Percentiles rank a stretch among this genome's conserved stretches.
Conservation (phyloP, 2,329 filamentous ascomycete species). For the Fusarium pseudocircinatum region DNA sequence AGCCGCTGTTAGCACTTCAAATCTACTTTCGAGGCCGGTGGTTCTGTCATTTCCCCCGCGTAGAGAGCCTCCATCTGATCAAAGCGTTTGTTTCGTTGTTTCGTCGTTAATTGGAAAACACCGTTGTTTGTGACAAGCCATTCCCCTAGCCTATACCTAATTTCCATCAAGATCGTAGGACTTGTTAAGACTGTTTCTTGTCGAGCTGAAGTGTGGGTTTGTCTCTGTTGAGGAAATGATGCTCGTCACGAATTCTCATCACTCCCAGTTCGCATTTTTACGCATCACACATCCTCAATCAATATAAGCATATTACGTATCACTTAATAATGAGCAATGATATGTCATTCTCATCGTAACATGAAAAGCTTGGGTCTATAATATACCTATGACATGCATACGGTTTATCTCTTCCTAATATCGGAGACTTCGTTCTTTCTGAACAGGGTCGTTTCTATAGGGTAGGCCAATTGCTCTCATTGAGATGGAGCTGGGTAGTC, state of each 20-base stretch:
- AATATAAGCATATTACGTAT: neutral
- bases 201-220: constrained; percentile 2
- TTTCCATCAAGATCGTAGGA: neutral
- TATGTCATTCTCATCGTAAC: neutral
- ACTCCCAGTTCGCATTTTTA: neutral
- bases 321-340: neutral
- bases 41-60: neutral
- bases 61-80: constrained; percentile 7
- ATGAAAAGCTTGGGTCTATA: neutral
- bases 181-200: neutral
- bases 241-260: neutral
- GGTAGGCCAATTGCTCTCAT: neutral
- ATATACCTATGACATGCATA: neutral
- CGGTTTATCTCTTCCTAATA: neutral
- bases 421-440: neutral
- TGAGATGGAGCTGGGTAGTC: too few relatives aligned
- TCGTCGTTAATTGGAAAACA: neutral
- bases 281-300: neutral
- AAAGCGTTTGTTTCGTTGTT: constrained; percentile 27
- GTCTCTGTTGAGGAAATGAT: neutral
- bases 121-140: neutral
- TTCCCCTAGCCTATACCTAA: neutral
- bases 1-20: neutral
- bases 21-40: constrained; percentile 6
- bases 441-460: neutral